Evolutionary conservation across 441 rosid species (phyloP).

Genomic region (Euphorbia corollata): DNA sequence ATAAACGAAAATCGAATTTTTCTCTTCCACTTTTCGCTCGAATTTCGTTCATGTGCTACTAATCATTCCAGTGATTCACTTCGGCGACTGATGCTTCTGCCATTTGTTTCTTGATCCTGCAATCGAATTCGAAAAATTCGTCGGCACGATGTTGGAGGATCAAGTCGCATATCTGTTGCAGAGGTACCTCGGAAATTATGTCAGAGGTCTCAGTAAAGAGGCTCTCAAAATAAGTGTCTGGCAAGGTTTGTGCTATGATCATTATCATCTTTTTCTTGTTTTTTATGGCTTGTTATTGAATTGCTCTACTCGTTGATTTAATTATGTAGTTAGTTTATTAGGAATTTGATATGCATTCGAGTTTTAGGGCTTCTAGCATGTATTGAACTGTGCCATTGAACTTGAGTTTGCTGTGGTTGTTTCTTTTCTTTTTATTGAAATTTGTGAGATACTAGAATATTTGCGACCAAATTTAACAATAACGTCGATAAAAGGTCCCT

Average conservation of each 20-base stretch:
- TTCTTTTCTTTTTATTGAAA: too few species aligned
- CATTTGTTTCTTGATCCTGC: conserved; percentile 5
- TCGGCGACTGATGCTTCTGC: conserved; percentile 3
- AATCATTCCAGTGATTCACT: neutral
- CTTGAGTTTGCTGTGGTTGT: neutral
- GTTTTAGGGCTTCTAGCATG: neutral
- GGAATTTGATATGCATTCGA: neutral
- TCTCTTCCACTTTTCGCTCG: neutral
- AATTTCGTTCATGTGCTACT: neutral
- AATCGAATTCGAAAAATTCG: neutral
- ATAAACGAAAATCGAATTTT: neutral
- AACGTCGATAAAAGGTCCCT: neutral
- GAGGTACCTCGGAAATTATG: conserved; percentile 84
- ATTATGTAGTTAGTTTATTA: neutral
- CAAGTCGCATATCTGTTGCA: conserved; percentile 85
- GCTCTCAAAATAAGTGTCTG: conserved; percentile 97
- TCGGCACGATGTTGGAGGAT: conserved; percentile 83
- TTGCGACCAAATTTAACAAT: neutral
- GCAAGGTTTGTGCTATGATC: conserved; percentile 46
- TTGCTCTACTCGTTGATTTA: neutral
- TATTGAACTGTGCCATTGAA: neutral
- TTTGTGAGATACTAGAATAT: too few species aligned
- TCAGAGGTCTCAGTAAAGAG: conserved; percentile 78
- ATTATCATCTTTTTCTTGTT: neutral
- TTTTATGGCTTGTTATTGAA: neutral